Conservation (phyloP, 148 eudicot species). For the Vaccinium darrowii region DNA sequence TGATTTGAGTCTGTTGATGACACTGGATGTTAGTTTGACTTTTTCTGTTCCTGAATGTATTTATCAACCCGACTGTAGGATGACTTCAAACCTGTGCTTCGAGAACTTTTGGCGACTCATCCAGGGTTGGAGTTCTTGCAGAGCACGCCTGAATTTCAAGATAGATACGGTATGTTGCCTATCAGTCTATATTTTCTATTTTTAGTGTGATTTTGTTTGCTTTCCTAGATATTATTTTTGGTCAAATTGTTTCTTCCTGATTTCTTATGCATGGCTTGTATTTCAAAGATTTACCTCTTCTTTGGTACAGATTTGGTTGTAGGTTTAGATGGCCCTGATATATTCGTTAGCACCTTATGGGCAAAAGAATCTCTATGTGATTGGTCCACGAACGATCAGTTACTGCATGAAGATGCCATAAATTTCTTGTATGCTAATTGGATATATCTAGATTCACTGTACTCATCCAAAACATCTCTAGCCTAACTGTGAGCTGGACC, state of each 20-base stretch:
- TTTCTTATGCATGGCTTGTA: constrained; percentile 1
- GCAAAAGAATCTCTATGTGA: background rate
- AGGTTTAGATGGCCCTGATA: background rate
- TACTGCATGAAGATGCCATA: background rate
- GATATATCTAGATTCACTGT: background rate
- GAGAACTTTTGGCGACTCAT: constrained; percentile 90
- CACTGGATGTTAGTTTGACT: too few species aligned
- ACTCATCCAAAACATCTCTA: background rate
- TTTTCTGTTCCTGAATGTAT: background rate
- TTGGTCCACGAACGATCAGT: background rate
- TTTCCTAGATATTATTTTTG: background rate
- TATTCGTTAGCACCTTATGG: constrained; percentile 2
- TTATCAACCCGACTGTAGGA: constrained; percentile 39
- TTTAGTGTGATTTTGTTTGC: constrained; percentile 4
- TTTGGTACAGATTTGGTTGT: background rate
- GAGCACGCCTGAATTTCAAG: constrained; percentile 95
- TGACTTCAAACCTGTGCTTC: constrained; percentile 86
- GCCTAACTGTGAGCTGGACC: background rate
- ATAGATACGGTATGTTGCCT: constrained; percentile 72
- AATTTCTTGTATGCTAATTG: background rate
- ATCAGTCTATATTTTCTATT: background rate
- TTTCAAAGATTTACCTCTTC: background rate
- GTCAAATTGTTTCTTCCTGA: background rate
- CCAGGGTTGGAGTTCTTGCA: constrained; percentile 94
- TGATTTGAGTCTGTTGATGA: background rate